Evolutionary conservation across 768 basidiomycete species (phyloP), one percentile per base, ranked within the genome.

Genomic region (Kwoniella sp.): DNA sequence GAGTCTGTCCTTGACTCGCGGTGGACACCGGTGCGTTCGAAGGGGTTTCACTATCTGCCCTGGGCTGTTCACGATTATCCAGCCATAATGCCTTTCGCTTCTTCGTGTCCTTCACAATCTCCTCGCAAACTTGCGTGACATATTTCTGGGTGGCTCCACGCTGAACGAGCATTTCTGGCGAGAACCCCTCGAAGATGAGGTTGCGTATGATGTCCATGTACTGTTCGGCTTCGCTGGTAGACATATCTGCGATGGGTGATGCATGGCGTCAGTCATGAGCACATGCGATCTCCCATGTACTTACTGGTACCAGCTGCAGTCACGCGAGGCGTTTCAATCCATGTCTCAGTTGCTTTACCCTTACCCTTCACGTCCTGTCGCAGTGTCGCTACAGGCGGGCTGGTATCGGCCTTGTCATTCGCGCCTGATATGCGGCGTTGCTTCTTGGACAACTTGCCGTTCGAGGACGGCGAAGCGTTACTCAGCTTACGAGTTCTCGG

Each of bases 141-240:
- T 61, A 60, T 54, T 61, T 46, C 19, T 56, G 34, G 5, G 57
- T 50, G 4, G 63, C 67, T 22, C 67, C 67, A 6, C 60, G 45
- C 20, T 51, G 22, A 9, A 69, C 44, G 1, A 69, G 44, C 3
- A 50, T 48, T 2, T 63, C 64, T 3, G 67, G 64, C 0, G 54
- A 54, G 40, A 63, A 53, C 3, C 67, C 67, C 26, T 69, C 52
- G 11, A 45, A 46, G 5, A 69, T 52, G 8, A 69, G 56, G 22
- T 64, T 59, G 1, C 56, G 57, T 31, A 69, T 61, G 45, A 69
- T 56, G 15, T 63, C 62, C 51, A 62, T 60, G 36, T 69, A 65
- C 25, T 65, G 61, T 8, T 53, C 42, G 11, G 56, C 64, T 46
- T 65, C 64, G 27, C 31, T 43, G 7, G 51, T 47, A 0, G 67